Percentiles rank a stretch among this genome's conserved stretches.
Evolutionary conservation across 352 stramenopile species (phyloP).

Genomic region (Pythium volutum): DNA sequence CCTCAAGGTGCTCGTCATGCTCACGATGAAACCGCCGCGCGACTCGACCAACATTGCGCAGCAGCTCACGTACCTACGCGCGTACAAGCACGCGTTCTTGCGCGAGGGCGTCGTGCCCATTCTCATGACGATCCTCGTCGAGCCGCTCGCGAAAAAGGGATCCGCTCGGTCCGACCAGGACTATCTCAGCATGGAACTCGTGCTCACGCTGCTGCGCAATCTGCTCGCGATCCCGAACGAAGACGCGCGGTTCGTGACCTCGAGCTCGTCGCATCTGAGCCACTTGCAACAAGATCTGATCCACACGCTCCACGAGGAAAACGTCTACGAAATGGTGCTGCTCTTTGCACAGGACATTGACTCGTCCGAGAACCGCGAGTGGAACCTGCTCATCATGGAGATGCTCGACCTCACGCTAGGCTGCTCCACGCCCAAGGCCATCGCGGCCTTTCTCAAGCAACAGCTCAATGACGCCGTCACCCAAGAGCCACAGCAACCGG

Average conservation of each 20-base stretch:
- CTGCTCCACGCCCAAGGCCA: constrained; percentile 61
- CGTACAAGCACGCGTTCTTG: constrained; percentile 87
- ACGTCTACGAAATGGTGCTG: constrained; percentile 85
- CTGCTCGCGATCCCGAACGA: constrained; percentile 82
- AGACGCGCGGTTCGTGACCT: constrained; percentile 76
- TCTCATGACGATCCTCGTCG: constrained; percentile 83
- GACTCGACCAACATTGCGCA: constrained; percentile 80
- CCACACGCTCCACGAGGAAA: constrained; percentile 71
- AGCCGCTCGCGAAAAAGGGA: constrained; percentile 68
- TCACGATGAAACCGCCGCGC: constrained; percentile 81
- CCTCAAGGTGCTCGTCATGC: constrained; percentile 88
- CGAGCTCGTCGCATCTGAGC: constrained; percentile 68
- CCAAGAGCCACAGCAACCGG: neutral
- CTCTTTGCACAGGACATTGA: constrained; percentile 87
- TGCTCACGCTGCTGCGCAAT: constrained; percentile 85
- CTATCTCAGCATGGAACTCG: constrained; percentile 85
- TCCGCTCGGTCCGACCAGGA: constrained; percentile 58
- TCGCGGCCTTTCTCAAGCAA: constrained; percentile 60
- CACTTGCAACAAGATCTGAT: constrained; percentile 84
- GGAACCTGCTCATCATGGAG: constrained; percentile 88
- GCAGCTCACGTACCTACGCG: constrained; percentile 75
- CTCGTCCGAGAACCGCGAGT: constrained; percentile 76
- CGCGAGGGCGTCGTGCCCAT: constrained; percentile 65
- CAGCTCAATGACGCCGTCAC: neutral
- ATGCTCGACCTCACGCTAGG: constrained; percentile 82